Evolutionary conservation across 306 rosid genomes (phyloP), one percentile per base, ranked within the genome.

Genomic region (Calophaca sinica): DNA sequence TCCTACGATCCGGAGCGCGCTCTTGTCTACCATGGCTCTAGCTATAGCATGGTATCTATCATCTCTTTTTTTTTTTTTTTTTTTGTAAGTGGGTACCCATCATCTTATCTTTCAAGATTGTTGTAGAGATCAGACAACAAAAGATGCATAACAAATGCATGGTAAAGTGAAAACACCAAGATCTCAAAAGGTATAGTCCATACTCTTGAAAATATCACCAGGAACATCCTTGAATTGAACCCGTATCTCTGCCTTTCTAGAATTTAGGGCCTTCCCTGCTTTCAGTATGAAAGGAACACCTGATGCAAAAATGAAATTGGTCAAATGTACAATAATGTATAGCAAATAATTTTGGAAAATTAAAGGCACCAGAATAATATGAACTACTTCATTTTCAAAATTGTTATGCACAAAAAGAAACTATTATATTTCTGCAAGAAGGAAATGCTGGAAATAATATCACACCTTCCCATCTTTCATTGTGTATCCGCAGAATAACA

Each of bases 401-500:
- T 35, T 69, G 49, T 35, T 36, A 31, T 66, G 67, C 41, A 31
- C 10, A 55, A 64, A 11, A 11, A 5, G 36, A 51, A 66, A 33
- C 4, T 33, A 32, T 50, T 28, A 33, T 32, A 55, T 45, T 29
- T 46, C 5, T 55, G 55, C 28, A 5, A 38, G 66, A 42, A 71
- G 38, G 12, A 26, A 66, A 72, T 14, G 82, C 42, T 11, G n/a
- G 46, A 11, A 10, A 6, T 76, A 7, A 68, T 61, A 71, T 12
- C 62, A 38, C 80, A 91, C 99, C 99, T 71, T 94, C 99, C 99
- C 99, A 94, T 90, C 99, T 87, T 86, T 94, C 99, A 68, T 92
- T 94, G 80, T 90, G 91, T 44, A 94, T 87, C 68, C 96, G 85
- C 82, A 94, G 86, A 84, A 94, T 66, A 64, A 89, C 76, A 59